Percentiles rank a stretch among this genome's conserved stretches.
Conservation (phyloP, 306 rosid genomes). For the Trifolium fragiferum region DNA sequence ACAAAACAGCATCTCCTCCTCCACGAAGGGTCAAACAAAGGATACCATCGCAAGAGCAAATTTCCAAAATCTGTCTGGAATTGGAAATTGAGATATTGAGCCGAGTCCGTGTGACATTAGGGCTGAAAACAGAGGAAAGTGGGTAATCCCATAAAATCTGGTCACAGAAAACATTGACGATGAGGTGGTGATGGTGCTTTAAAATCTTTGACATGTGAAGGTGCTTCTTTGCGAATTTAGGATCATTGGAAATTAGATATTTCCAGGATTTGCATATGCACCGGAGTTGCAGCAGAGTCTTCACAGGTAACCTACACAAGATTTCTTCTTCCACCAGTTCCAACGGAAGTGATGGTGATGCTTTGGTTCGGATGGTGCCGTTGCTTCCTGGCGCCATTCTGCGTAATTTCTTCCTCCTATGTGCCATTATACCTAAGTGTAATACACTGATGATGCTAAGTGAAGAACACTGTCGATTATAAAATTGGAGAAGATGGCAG, state of each 20-base stretch:
- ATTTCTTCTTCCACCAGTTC: neutral
- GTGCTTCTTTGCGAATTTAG: conserved; percentile 41
- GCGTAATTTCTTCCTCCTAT: too few relatives aligned
- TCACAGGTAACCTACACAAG: neutral
- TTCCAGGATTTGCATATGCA: conserved; percentile 49
- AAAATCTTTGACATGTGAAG: conserved; percentile 8
- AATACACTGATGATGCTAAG: too few relatives aligned
- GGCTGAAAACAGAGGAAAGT: neutral
- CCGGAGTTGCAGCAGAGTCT: conserved; percentile 33
- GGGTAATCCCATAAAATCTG: neutral
- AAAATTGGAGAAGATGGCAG: too few relatives aligned
- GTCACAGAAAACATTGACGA: too few relatives aligned
- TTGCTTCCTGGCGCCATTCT: too few relatives aligned
- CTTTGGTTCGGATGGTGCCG: too few relatives aligned
- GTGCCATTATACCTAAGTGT: too few relatives aligned
- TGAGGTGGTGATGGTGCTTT: neutral
- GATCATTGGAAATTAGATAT: conserved; percentile 42
- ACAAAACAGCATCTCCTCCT: too few relatives aligned
- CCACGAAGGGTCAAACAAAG: conserved; percentile 29
- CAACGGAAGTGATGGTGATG: neutral
- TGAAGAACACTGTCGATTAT: too few relatives aligned
- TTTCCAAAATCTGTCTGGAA: neutral
- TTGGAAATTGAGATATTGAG: neutral
- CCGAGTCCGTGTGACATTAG: neutral
- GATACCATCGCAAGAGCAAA: conserved; percentile 44